Conservation (phyloP, 2,329 filamentous ascomycete species). For the Claviceps africana region DNA sequence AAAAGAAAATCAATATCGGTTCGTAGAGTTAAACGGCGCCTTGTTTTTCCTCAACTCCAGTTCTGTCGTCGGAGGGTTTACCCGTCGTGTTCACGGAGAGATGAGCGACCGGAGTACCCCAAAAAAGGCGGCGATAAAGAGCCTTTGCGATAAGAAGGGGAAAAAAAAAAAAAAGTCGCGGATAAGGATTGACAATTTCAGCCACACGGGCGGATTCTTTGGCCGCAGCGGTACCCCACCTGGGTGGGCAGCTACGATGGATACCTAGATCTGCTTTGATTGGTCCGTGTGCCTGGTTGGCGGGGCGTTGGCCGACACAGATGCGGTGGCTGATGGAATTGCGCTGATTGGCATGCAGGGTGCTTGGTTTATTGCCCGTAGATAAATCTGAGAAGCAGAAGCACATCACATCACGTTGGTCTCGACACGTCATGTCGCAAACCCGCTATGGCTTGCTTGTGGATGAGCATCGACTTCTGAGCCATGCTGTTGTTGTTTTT, state of each 20-base stretch:
- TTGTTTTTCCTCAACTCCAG: background rate
- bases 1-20: no score
- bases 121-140: conserved; percentile 5
- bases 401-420: no score
- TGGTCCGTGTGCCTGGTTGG: background rate
- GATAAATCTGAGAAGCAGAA: no score
- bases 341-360: no score
- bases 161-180: conserved; percentile 11
- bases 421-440: no score
- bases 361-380: no score
- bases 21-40: background rate
- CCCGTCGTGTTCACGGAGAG: background rate
- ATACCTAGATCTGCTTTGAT: background rate
- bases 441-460: no score
- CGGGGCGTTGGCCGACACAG: no score
- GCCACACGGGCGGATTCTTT: background rate
- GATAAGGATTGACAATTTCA: conserved; percentile 1
- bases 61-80: background rate
- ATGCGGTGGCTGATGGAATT: no score
- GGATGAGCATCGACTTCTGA: no score
- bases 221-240: background rate
- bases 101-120: background rate
- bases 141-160: conserved; percentile 3
- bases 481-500: background rate
- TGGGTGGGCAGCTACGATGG: background rate